Percentiles rank a stretch among this genome's conserved stretches.
These are phyloP conservation scores for Alternaria brassicae DNA, from an alignment of 2,329 filamentous ascomycete genomes.

Conservation along the genomic window DNA sequence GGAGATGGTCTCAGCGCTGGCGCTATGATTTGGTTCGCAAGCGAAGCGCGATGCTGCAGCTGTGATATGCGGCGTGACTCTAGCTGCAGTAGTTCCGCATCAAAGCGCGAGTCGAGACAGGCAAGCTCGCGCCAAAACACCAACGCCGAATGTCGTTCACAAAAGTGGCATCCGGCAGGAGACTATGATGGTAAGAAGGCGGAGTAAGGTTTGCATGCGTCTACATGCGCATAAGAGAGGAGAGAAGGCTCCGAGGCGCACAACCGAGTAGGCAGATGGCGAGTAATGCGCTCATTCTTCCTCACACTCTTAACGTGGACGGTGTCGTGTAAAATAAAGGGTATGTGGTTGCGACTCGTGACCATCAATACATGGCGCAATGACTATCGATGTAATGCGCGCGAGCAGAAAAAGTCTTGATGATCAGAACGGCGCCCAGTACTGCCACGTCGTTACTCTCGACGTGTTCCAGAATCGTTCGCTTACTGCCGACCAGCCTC, in stretches of 20 bases:
- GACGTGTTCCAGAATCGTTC: neutral
- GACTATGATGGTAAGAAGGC: constrained; percentile 2
- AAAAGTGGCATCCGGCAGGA: neutral
- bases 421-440: neutral
- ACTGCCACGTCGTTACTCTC: constrained; percentile 4
- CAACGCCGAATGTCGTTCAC: neutral
- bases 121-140: constrained; percentile 4
- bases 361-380: constrained; percentile 16
- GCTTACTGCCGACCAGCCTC: neutral
- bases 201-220: neutral
- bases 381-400: constrained; percentile 1
- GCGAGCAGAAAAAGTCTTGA: neutral
- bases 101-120: constrained; percentile 8
- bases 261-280: neutral
- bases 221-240: constrained; percentile 2
- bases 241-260: neutral
- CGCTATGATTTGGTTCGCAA: constrained; percentile 13
- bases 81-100: constrained; percentile 21
- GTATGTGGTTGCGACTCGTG: constrained; percentile 10
- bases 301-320: neutral
- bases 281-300: constrained; percentile 12
- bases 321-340: constrained; percentile 4
- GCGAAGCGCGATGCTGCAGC: constrained; percentile 13
- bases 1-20: constrained; percentile 7
- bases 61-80: constrained; percentile 8